Evolutionary conservation across 495 filamentous ascomycete genomes (phyloP).

Genomic region (Pseudevernia furfuracea): DNA sequence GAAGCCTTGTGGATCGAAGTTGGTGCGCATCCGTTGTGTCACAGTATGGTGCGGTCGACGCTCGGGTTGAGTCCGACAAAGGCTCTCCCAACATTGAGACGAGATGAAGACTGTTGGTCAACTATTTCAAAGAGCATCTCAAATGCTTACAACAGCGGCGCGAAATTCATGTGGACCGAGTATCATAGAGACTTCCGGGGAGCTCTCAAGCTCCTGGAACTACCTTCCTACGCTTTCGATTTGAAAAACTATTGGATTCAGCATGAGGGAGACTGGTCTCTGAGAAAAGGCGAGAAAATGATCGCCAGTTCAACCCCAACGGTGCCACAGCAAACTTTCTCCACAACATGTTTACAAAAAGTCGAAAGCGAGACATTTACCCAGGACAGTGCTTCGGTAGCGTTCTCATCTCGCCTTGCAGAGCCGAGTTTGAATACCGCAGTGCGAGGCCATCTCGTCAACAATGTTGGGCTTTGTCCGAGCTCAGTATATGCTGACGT

Average conservation of each 20-base stretch:
- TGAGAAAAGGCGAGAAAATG: slow-evolving; percentile 38
- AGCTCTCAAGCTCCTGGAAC: slow-evolving; percentile 34
- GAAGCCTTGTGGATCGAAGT: slow-evolving; percentile 24
- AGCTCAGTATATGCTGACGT: slow-evolving; percentile 27
- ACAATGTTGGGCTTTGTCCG: slow-evolving; percentile 22
- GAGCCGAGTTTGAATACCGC: slow-evolving; percentile 21
- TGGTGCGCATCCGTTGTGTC: slow-evolving; percentile 24
- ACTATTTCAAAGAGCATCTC: slow-evolving; percentile 37
- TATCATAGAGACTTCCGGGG: slow-evolving; percentile 41
- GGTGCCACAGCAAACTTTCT: slow-evolving; percentile 7
- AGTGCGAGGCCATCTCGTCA: slow-evolving; percentile 27
- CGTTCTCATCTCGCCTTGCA: slow-evolving; percentile 23
- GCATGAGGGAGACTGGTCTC: slow-evolving; percentile 43
- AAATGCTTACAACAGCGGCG: slow-evolving; percentile 34
- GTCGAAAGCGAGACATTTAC: slow-evolving; percentile 16
- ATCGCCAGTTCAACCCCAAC: slow-evolving; percentile 2
- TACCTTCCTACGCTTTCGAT: slow-evolving; percentile 44
- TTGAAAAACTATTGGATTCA: slow-evolving; percentile 47
- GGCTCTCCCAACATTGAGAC: slow-evolving; percentile 18
- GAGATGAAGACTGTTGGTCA: slow-evolving; percentile 41
- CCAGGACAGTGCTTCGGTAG: slow-evolving; percentile 17
- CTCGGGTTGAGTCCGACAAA: slow-evolving; percentile 31
- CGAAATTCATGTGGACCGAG: slow-evolving; percentile 40
- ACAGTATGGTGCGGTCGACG: slow-evolving; percentile 36
- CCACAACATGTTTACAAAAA: slow-evolving; percentile 16